A percentile compares a stretch with the other conserved stretches of the same genome.
These are phyloP conservation scores for Rhizopogon salebrosus DNA, from an alignment of 768 basidiomycete genomes.

Conservation along the genomic window DNA sequence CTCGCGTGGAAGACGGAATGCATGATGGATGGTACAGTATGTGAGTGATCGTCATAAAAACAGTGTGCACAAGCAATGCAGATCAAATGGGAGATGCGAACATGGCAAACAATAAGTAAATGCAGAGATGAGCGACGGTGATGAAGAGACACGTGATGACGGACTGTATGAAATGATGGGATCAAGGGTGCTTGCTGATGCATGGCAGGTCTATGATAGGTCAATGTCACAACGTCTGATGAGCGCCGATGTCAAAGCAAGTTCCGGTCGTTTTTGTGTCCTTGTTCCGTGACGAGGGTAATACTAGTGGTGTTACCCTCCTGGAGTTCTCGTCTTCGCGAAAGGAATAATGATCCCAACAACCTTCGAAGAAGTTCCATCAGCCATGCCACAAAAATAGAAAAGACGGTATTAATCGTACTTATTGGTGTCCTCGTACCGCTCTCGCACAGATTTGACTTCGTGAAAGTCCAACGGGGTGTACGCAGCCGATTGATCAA, in stretches of 20 bases:
- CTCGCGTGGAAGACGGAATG: not conserved
- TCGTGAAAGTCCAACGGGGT: slow-evolving; percentile 30
- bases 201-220: not conserved
- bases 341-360: slow-evolving; percentile 61
- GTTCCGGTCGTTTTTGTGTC: not conserved
- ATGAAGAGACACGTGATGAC: not conserved
- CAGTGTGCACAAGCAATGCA: not conserved
- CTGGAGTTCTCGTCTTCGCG: slow-evolving; percentile 39
- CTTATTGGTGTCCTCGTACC: slow-evolving; percentile 66
- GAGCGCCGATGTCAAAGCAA: not conserved
- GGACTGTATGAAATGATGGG: not conserved
- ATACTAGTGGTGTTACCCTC: not conserved
- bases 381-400: slow-evolving; percentile 1
- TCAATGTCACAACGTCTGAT: not conserved
- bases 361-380: slow-evolving; percentile 35
- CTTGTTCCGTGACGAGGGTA: not conserved
- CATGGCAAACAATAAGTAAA: not conserved
- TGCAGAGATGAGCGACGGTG: not conserved
- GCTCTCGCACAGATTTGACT: slow-evolving; percentile 43
- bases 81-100: not conserved
- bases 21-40: not conserved
- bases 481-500: slow-evolving; percentile 4
- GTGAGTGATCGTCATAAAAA: not conserved
- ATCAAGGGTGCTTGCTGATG: not conserved
- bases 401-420: slow-evolving; percentile 17